phyloP scores from a whole-genome alignment of 208 protist species.

The Leishmania amazonensis region DNA sequence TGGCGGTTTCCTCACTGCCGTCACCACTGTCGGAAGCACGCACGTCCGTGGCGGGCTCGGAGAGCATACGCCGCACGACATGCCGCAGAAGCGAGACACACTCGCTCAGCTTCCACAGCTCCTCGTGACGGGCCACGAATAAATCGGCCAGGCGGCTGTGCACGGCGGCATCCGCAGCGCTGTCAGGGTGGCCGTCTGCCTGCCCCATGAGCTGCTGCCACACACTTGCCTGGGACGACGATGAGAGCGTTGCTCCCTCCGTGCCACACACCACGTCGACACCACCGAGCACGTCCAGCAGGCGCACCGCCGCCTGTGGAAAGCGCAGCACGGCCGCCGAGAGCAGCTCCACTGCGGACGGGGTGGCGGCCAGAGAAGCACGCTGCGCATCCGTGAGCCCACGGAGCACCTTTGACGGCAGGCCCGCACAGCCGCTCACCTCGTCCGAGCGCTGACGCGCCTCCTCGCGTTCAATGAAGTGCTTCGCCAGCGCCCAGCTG shows the following conservation, averaged over 20 bases:
- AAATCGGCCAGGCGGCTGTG: slow-evolving; percentile 39
- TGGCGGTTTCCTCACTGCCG: not conserved
- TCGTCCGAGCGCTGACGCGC: slow-evolving; percentile 11
- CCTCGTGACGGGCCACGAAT: slow-evolving; percentile 67
- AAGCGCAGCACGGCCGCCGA: slow-evolving; percentile 55
- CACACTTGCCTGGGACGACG: slow-evolving; percentile 10
- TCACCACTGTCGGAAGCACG: not conserved
- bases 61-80: slow-evolving; percentile 13
- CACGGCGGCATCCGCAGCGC: slow-evolving; percentile 7
- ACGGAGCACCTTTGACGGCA: slow-evolving; percentile 59
- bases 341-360: slow-evolving; percentile 51
- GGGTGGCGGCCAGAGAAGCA: slow-evolving; percentile 32
- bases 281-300: slow-evolving; percentile 57
- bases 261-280: slow-evolving; percentile 31
- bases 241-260: slow-evolving; percentile 17
- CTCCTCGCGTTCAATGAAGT: slow-evolving; percentile 71
- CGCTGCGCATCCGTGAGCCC: slow-evolving; percentile 43
- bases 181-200: slow-evolving; percentile 5
- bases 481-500: slow-evolving; percentile 73
- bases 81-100: slow-evolving; percentile 26
- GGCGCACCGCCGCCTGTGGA: slow-evolving; percentile 49
- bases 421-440: not conserved
- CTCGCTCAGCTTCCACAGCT: slow-evolving; percentile 79
- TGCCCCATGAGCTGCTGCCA: not conserved
- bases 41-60: not conserved